These are phyloP conservation scores for Trametes maxima DNA, from an alignment of 768 basidiomycete species.

Conservation along the genomic window DNA sequence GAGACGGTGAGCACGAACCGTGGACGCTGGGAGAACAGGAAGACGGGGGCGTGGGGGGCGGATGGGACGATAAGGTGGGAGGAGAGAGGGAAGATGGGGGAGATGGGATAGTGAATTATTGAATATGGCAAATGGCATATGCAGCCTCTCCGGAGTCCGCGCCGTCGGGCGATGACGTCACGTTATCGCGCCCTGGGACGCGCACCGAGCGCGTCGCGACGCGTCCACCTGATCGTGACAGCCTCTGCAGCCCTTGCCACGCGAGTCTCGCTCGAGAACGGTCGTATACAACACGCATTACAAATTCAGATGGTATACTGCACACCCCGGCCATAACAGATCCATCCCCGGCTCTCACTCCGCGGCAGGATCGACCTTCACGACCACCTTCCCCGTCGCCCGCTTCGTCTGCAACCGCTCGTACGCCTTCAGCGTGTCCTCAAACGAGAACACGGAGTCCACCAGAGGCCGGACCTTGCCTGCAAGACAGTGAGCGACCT, in stretches of 20 bases:
- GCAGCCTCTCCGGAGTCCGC: background rate
- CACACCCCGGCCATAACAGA: too few species aligned
- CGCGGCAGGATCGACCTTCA: conserved; percentile 44
- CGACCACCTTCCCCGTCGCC: conserved; percentile 68
- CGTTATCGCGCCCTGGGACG: background rate
- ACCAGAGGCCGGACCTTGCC: conserved; percentile 55
- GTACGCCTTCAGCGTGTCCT: conserved; percentile 62
- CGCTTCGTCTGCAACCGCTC: conserved; percentile 56
- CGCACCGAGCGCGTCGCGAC: conserved; percentile 7
- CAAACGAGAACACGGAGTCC: conserved; percentile 61
- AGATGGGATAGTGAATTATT: background rate
- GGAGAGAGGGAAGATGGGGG: background rate
- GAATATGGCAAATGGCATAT: background rate
- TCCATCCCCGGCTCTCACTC: conserved; percentile 7
- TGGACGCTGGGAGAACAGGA: background rate
- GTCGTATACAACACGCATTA: background rate
- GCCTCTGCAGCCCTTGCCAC: background rate
- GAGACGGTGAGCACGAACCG: conserved; percentile 5
- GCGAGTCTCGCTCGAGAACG: background rate
- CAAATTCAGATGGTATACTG: too few species aligned
- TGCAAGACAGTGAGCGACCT: conserved; percentile 21
- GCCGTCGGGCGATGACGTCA: conserved; percentile 12
- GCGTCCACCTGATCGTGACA: conserved; percentile 19
- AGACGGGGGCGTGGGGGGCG: background rate
- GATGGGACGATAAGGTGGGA: conserved; percentile 18